Base-by-base conservation (phyloP, 1,139 yeast species). In the Yamadazyma siamensis region DNA sequence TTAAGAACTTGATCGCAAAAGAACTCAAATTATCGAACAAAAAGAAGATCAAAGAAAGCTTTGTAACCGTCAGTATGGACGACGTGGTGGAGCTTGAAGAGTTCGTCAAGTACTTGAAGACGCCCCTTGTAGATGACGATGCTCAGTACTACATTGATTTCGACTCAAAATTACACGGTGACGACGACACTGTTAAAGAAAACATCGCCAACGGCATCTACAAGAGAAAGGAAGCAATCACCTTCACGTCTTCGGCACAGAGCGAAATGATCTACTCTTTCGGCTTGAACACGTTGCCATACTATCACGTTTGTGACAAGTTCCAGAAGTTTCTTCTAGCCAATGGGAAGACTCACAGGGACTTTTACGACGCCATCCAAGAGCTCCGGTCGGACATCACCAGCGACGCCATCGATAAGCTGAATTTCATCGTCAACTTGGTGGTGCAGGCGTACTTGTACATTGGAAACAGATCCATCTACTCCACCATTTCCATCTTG, bases 391-490 rank as follows among this genome's bases (percentile, higher is more conserved):
- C 60, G 23, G 54, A 62, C 2, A 38, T 54, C 16, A 46, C 55
- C 4, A 39, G 47, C 25, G 46, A 47, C 13, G 57, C 57, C 3
- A 50, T 63, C 14, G 49, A 62, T 34, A 49, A 50, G 39, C 75
- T 43, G 62, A 71, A 43, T 56, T 71, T 80, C 37, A 53, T 77
- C 24, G 65, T 82, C 25, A 75, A 82, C 21, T 60, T 85, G 16
- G 58, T 88, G 15, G 69, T 82, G 43, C 89, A 86, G 49, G 70
- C 84, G 0, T 70, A 87, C 34, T 84, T 94, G 28, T 81, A 79
- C 47, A 79, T 88, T 38, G 96, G 97, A 15, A 82, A 87, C 27
- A 75, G 97, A 51, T 88, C 97, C 0, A 72, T 89, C 27, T 85
- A 95, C 15, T 95, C 94, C 35, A 88, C 88, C 24, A 80, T 79